These are phyloP conservation scores for Scenedesmus sp. DNA, from an alignment of 163 green algal genomes.

Conservation along the genomic window DNA sequence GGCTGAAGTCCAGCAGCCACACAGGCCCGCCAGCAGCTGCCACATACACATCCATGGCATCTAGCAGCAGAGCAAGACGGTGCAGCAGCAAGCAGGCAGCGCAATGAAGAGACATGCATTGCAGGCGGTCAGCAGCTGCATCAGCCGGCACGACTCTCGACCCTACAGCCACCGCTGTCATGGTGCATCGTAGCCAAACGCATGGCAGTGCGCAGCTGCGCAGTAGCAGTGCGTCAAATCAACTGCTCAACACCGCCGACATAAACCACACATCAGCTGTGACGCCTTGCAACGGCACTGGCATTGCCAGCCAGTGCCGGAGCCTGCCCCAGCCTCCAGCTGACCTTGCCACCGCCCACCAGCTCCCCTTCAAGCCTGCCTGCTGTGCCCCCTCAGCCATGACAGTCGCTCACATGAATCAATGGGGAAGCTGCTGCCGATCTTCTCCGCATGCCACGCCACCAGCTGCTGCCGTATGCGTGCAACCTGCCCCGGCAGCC, in stretches of 20 bases:
- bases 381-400: too few relatives aligned
- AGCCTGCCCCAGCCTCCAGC: neutral
- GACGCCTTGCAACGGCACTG: too few relatives aligned
- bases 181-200: neutral
- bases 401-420: slow-evolving; percentile 33
- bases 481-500: slow-evolving; percentile 3
- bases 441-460: slow-evolving; percentile 67
- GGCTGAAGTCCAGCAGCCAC: slow-evolving; percentile 95
- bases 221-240: too few relatives aligned
- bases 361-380: neutral
- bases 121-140: too few relatives aligned
- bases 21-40: slow-evolving; percentile 60
- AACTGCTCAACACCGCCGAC: neutral
- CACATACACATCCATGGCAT: slow-evolving; percentile 91
- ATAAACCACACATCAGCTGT: neutral
- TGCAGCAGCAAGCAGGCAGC: neutral
- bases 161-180: too few relatives aligned
- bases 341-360: neutral
- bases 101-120: too few relatives aligned
- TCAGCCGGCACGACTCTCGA: too few relatives aligned
- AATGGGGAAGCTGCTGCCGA: slow-evolving; percentile 62
- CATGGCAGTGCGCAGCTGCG: neutral
- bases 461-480: slow-evolving; percentile 55
- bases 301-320: too few relatives aligned
- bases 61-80: slow-evolving; percentile 45